Conservation (phyloP, 441 rosid species). For the Mallotus repandus region DNA sequence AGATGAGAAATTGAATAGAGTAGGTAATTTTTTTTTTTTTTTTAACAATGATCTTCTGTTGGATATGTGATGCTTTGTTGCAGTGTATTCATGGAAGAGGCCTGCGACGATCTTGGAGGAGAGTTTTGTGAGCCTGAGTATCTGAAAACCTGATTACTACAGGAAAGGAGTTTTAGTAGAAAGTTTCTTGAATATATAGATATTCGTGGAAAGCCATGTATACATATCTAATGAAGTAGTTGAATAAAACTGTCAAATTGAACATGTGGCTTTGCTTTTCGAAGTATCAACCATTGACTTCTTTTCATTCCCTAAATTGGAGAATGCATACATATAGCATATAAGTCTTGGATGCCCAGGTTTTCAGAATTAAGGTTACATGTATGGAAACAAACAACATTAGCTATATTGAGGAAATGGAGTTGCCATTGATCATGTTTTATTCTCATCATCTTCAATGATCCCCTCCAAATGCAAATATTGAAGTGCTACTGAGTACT, state of each 20-base stretch:
- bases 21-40: background rate
- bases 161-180: background rate
- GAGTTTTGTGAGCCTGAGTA: constrained; percentile 53
- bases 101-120: constrained; percentile 63
- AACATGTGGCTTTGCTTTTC: background rate
- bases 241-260: constrained; percentile 6
- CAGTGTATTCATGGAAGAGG: constrained; percentile 53
- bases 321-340: background rate
- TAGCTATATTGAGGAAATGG: background rate
- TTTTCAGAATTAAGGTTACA: too few relatives aligned
- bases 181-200: constrained; percentile 13
- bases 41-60: constrained; percentile 2
- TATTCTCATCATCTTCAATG: constrained; percentile 30
- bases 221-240: background rate
- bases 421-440: background rate
- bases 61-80: constrained; percentile 5
- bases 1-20: background rate
- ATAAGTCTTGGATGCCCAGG: too few relatives aligned
- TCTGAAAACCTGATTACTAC: background rate
- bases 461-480: constrained; percentile 46
- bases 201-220: background rate
- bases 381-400: background rate
- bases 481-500: constrained; percentile 52
- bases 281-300: background rate
- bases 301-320: background rate